These are phyloP conservation scores for Plenodomus tracheiphilus DNA, from an alignment of 2,329 filamentous ascomycete genomes.

Conservation along the genomic window DNA sequence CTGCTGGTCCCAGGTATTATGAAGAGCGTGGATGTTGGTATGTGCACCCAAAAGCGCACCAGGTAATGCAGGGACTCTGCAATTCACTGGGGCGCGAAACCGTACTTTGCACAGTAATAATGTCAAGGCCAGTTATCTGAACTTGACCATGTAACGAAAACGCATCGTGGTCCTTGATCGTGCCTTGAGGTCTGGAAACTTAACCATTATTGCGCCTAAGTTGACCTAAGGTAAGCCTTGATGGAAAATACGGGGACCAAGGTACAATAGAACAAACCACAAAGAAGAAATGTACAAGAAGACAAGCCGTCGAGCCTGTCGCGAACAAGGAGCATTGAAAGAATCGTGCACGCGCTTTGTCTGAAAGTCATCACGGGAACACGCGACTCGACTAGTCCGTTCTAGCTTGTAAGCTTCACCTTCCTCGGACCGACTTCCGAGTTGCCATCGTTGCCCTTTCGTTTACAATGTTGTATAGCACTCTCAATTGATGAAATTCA, in stretches of 20 bases:
- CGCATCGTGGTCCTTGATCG: neutral
- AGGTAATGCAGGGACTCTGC: neutral
- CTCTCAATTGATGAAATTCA: neutral
- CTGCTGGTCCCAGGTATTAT: neutral
- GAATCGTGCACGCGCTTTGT: constrained; percentile 11
- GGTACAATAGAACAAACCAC: neutral
- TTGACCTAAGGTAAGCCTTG: neutral
- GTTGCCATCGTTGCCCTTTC: neutral
- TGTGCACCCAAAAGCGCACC: neutral
- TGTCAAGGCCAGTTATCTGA: neutral
- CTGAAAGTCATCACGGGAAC: constrained; percentile 30
- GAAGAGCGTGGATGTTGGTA: neutral
- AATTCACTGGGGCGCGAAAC: neutral
- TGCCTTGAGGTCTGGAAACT: neutral
- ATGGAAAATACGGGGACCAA: neutral
- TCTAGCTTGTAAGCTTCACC: neutral
- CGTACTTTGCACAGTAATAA: too few species aligned
- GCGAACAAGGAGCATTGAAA: constrained; percentile 4
- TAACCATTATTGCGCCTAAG: neutral
- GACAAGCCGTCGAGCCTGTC: neutral
- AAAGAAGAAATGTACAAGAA: neutral
- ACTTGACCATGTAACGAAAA: neutral
- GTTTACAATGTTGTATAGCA: neutral
- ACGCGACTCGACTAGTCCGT: constrained; percentile 10
- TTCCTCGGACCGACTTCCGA: neutral